These are phyloP conservation scores for Apiospora sp. DNA, from an alignment of 2,329 filamentous ascomycete species.

Conservation along the genomic window DNA sequence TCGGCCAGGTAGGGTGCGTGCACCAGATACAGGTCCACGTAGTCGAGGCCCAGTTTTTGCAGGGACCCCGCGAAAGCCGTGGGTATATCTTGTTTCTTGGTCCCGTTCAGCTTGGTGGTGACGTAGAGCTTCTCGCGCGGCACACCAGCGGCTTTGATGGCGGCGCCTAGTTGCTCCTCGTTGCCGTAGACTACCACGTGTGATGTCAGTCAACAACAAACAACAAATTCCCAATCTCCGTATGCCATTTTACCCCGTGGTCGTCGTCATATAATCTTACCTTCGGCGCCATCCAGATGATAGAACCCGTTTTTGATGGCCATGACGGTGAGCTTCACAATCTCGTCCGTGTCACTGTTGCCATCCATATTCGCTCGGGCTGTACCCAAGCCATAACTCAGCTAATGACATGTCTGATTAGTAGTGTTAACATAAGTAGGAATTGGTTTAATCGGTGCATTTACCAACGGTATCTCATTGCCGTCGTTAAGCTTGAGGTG, in stretches of 20 bases:
- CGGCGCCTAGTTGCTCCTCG: constrained; percentile 74
- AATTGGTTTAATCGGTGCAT: neutral
- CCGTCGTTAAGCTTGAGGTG: constrained; percentile 77
- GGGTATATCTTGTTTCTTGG: constrained; percentile 48
- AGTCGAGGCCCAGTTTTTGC: constrained; percentile 70
- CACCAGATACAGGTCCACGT: constrained; percentile 76
- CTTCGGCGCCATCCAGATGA: constrained; percentile 79
- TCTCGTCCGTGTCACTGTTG: constrained; percentile 60
- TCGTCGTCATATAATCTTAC: constrained; percentile 47
- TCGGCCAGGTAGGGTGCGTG: constrained; percentile 64
- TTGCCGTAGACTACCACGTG: constrained; percentile 62
- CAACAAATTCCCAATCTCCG: neutral
- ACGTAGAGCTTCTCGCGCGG: constrained; percentile 75
- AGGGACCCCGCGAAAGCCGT: constrained; percentile 67
- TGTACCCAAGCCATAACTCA: constrained; percentile 77
- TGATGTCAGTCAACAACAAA: constrained; percentile 1
- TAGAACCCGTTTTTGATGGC: constrained; percentile 75
- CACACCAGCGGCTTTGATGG: constrained; percentile 72
- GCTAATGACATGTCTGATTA: constrained; percentile 47
- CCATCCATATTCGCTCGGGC: constrained; percentile 65
- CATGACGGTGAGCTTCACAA: constrained; percentile 58
- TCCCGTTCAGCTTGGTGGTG: constrained; percentile 63
- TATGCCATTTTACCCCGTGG: neutral
- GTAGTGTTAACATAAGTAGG: neutral
- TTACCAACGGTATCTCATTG: constrained; percentile 73